phyloP scores from a whole-genome alignment of 192 early-diverging fungal genomes.

The Geranomyces michiganensis region DNA sequence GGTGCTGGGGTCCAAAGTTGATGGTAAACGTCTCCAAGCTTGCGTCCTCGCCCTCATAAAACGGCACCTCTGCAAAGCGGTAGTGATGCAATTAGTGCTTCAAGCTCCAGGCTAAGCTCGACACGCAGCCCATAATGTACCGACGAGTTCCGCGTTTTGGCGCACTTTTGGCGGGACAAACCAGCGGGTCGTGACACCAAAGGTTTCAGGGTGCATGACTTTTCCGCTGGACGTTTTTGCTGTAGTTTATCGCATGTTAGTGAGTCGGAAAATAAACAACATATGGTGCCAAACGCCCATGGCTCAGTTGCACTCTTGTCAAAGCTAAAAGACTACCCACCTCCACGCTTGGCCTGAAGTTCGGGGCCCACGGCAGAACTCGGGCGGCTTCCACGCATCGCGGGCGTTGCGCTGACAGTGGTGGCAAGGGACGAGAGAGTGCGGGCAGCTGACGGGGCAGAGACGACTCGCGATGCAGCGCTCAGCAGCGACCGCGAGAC shows the following conservation, averaged over 20 bases:
- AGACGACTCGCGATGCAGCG: neutral
- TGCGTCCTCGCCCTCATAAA: slow-evolving; percentile 49
- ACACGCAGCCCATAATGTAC: slow-evolving; percentile 27
- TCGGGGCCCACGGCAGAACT: neutral
- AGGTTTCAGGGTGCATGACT: slow-evolving; percentile 46
- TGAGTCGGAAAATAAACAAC: too few species aligned
- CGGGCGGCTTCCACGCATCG: neutral
- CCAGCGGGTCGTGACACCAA: slow-evolving; percentile 49
- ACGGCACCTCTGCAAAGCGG: slow-evolving; percentile 43
- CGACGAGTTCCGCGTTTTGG: slow-evolving; percentile 43
- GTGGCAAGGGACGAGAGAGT: slow-evolving; percentile 4
- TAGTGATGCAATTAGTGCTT: neutral
- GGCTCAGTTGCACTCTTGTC: too few species aligned
- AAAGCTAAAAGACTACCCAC: neutral
- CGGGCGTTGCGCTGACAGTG: neutral
- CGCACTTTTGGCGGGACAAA: slow-evolving; percentile 60
- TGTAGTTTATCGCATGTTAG: neutral
- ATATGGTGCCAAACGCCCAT: too few species aligned
- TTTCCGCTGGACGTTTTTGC: slow-evolving; percentile 23
- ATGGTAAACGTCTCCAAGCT: slow-evolving; percentile 84
- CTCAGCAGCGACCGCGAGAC: slow-evolving; percentile 5
- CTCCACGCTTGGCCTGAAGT: slow-evolving; percentile 13
- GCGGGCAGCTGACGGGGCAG: neutral
- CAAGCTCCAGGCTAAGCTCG: too few species aligned
- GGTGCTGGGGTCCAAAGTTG: slow-evolving; percentile 99